These are phyloP conservation scores for Taphrina confusa DNA, from an alignment of 1,139 yeast species.

Conservation along the genomic window DNA sequence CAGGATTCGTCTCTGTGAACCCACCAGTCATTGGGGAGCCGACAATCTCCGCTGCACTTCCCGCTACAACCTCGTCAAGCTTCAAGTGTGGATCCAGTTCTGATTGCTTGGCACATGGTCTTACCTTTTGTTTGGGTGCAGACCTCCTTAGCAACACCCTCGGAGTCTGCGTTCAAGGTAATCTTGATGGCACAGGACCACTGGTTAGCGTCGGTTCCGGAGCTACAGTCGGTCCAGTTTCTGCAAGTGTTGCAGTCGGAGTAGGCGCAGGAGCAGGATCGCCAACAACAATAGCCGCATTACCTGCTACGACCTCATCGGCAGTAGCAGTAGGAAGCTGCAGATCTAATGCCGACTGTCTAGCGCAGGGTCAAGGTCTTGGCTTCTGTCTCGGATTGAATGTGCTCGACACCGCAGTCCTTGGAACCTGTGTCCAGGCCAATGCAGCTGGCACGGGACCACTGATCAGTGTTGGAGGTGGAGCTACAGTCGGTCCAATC, in stretches of 20 bases:
- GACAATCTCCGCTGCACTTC: no score
- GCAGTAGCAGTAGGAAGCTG: neutral
- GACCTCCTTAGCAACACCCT: neutral
- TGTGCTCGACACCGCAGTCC: no score
- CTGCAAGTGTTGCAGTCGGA: neutral
- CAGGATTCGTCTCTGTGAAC: no score
- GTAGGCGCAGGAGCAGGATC: neutral
- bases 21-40: no score
- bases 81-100: neutral
- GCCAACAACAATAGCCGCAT: neutral
- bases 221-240: neutral
- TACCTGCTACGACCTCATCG: neutral
- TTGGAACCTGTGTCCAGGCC: no score
- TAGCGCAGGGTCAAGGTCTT: neutral
- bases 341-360: constrained; percentile 2
- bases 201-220: neutral
- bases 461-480: neutral
- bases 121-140: neutral
- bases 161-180: neutral
- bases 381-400: neutral
- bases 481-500: neutral
- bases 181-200: neutral
- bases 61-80: neutral
- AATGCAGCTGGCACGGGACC: neutral
- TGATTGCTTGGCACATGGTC: neutral